phyloP scores from a whole-genome alignment of 176 grass and related monocot genomes.

The Musa acuminata region DNA sequence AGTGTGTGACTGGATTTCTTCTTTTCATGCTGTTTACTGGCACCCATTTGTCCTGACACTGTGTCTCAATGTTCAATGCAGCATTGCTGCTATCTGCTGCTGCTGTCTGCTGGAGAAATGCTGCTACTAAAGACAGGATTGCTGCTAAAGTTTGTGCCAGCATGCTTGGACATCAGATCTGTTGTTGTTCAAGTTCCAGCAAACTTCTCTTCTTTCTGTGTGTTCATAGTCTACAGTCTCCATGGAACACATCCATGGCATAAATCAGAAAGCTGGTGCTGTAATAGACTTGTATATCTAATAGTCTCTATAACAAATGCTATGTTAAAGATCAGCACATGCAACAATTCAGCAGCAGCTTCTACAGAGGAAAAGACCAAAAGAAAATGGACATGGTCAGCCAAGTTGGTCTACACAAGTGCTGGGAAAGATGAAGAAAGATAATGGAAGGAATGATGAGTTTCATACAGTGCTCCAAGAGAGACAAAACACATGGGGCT shows the following conservation, averaged over 20 bases:
- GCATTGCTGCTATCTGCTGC: slow-evolving; percentile 1
- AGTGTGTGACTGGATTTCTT: not conserved
- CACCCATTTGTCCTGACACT: not conserved
- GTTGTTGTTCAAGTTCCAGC: not conserved
- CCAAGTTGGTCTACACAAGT: too few species aligned
- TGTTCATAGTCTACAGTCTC: too few species aligned
- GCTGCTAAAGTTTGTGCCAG: not conserved
- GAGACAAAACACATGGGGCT: not conserved
- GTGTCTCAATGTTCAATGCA: not conserved
- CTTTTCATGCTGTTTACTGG: not conserved
- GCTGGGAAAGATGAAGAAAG: not conserved
- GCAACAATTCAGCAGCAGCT: too few species aligned
- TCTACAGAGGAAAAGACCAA: too few species aligned
- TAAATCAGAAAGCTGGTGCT: too few species aligned
- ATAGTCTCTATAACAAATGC: too few species aligned
- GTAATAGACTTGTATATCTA: too few species aligned
- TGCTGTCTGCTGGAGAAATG: not conserved
- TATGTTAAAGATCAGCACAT: too few species aligned
- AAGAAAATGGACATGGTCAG: too few species aligned
- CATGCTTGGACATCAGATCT: too few species aligned
- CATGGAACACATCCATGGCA: too few species aligned
- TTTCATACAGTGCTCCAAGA: not conserved
- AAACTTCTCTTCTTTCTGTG: not conserved
- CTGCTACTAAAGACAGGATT: not conserved
- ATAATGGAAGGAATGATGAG: slow-evolving; percentile 1